phyloP scores from a whole-genome alignment of 2,329 filamentous ascomycete genomes.

The Pseudogymnoascus sp. region DNA sequence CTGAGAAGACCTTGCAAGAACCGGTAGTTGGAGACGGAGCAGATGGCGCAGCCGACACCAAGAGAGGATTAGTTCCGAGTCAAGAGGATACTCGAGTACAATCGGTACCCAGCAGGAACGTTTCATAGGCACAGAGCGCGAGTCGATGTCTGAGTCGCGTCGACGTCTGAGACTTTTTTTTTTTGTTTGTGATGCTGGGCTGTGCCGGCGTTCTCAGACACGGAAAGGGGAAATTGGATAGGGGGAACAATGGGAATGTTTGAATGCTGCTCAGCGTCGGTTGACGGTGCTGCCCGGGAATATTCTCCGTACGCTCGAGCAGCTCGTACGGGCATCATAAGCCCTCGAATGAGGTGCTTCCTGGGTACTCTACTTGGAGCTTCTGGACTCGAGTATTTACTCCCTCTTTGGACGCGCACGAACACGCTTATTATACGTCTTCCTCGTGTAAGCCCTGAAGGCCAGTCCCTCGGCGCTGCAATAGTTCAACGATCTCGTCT shows the following conservation, averaged over 20 bases:
- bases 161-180: background rate
- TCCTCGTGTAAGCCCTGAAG: slow-evolving; percentile 3
- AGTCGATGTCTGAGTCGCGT: slow-evolving; percentile 5
- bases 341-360: background rate
- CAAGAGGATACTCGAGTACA: background rate
- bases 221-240: slow-evolving; percentile 9
- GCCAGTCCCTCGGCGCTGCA: slow-evolving; percentile 2
- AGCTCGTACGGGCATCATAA: background rate
- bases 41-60: background rate
- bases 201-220: background rate
- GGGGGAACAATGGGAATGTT: slow-evolving; percentile 6
- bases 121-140: background rate
- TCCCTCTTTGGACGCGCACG: background rate
- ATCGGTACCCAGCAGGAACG: background rate
- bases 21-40: slow-evolving; percentile 2
- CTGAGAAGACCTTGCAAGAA: slow-evolving; percentile 4
- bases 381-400: background rate
- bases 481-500: slow-evolving; percentile 2
- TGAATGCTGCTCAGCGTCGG: background rate
- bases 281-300: background rate
- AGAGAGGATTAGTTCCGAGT: background rate
- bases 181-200: background rate
- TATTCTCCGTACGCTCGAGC: background rate
- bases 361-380: background rate
- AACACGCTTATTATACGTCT: background rate